A percentile compares a stretch with the other conserved stretches of the same genome.
These are phyloP conservation scores for Pouteria campechiana DNA, from an alignment of 179 eudicot species.

Conservation along the genomic window DNA sequence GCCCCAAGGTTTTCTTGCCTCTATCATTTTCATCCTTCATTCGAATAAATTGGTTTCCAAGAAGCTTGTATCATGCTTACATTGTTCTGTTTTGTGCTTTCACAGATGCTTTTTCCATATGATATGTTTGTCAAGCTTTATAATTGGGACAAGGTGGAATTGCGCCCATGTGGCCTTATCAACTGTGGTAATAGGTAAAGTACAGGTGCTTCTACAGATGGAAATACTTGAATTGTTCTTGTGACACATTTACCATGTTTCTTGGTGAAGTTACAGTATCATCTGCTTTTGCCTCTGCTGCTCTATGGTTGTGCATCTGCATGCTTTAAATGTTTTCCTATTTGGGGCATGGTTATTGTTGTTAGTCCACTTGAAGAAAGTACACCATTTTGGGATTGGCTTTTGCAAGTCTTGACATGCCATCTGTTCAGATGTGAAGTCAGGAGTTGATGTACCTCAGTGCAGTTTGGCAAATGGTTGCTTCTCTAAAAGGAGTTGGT, in stretches of 20 bases:
- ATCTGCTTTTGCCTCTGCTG: no score
- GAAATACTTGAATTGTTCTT: neutral
- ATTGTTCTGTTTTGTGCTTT: slow-evolving; percentile 1
- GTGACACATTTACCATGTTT: neutral
- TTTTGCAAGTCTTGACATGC: no score
- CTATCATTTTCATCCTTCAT: slow-evolving; percentile 2
- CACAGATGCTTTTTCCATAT: slow-evolving; percentile 64
- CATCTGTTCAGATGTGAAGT: no score
- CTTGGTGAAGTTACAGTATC: no score
- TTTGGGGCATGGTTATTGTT: no score
- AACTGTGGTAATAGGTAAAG: slow-evolving; percentile 86
- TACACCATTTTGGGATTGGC: no score
- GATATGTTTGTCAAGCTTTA: slow-evolving; percentile 81
- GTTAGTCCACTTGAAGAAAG: no score
- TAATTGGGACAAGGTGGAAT: slow-evolving; percentile 69
- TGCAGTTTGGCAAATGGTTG: no score
- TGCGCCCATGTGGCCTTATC: slow-evolving; percentile 61
- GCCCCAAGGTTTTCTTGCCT: slow-evolving; percentile 34
- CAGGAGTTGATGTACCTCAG: no score
- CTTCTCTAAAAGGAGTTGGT: no score
- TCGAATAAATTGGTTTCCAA: slow-evolving; percentile 1
- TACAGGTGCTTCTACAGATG: neutral
- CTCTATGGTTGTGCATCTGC: no score
- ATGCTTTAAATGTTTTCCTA: no score
- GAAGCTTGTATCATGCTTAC: neutral